A percentile compares a stretch with the other conserved stretches of the same genome.
Conservation (phyloP, 2,329 filamentous ascomycete genomes). For the Coleophoma crateriformis region DNA sequence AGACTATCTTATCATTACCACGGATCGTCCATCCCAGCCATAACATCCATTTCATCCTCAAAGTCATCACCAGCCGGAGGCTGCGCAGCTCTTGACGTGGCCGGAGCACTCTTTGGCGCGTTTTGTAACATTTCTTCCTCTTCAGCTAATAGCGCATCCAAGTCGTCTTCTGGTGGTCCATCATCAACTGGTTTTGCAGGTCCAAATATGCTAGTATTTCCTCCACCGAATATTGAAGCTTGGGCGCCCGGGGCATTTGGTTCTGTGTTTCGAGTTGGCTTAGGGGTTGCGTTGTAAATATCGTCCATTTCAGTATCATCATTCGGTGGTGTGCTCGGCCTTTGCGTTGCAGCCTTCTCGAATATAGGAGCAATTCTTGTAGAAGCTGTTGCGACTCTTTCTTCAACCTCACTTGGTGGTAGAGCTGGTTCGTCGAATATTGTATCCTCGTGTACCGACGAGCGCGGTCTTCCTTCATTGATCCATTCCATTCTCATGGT, state of each 20-base stretch:
- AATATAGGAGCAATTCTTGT: constrained; percentile 33
- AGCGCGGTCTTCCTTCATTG: constrained; percentile 61
- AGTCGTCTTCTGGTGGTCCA: constrained; percentile 35
- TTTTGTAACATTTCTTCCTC: constrained; percentile 6
- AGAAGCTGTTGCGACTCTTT: constrained; percentile 19
- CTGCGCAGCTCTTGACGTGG: not conserved
- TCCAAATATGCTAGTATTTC: constrained; percentile 18
- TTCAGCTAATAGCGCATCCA: constrained; percentile 18
- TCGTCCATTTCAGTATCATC: constrained; percentile 33
- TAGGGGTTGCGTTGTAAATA: constrained; percentile 50
- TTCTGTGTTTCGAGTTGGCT: constrained; percentile 11
- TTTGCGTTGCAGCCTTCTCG: constrained; percentile 16
- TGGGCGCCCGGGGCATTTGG: constrained; percentile 14
- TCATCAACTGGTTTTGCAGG: constrained; percentile 14
- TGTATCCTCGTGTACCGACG: constrained; percentile 20
- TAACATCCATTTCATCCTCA: constrained; percentile 43
- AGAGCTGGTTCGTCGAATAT: constrained; percentile 19
- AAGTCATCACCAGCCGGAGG: constrained; percentile 18
- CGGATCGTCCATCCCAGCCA: constrained; percentile 52
- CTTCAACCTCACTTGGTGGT: constrained; percentile 20
- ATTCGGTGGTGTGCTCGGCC: constrained; percentile 26
- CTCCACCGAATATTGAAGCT: constrained; percentile 16
- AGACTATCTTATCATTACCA: constrained; percentile 7
- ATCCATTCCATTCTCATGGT: constrained; percentile 78
- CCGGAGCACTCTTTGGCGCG: not conserved